A percentile compares a stretch with the other conserved stretches of the same genome.
phyloP scores from a whole-genome alignment of 345 rosid species.

The Raphanus raphanistrum region DNA sequence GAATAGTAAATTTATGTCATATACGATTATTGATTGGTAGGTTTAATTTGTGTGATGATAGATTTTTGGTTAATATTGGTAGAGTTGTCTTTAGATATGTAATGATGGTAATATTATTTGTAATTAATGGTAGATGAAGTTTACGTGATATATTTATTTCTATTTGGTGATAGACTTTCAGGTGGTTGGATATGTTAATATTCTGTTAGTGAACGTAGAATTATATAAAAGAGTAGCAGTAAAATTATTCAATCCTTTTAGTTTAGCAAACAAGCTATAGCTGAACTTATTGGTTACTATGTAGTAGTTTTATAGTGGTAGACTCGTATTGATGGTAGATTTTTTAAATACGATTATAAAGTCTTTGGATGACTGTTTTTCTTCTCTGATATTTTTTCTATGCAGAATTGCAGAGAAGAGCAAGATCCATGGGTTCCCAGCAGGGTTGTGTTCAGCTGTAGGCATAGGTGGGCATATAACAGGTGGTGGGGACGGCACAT shows the following conservation, averaged over 20 bases:
- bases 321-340: no score
- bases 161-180: no score
- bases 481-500: constrained; percentile 59
- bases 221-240: no score
- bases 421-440: constrained; percentile 56
- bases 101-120: neutral
- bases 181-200: no score
- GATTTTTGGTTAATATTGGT: neutral
- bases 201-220: no score
- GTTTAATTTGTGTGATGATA: neutral
- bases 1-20: neutral
- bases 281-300: no score
- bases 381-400: neutral
- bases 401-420: constrained; percentile 55
- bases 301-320: no score
- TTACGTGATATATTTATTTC: no score
- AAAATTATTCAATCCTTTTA: no score
- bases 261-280: no score
- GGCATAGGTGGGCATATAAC: constrained; percentile 62
- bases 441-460: constrained; percentile 52
- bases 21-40: neutral
- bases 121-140: no score
- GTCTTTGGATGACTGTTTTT: neutral
- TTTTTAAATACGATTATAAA: neutral
- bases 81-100: neutral